Evolutionary conservation across 1,139 yeast genomes (phyloP).

Genomic region (Saccharomyces hybrid): DNA sequence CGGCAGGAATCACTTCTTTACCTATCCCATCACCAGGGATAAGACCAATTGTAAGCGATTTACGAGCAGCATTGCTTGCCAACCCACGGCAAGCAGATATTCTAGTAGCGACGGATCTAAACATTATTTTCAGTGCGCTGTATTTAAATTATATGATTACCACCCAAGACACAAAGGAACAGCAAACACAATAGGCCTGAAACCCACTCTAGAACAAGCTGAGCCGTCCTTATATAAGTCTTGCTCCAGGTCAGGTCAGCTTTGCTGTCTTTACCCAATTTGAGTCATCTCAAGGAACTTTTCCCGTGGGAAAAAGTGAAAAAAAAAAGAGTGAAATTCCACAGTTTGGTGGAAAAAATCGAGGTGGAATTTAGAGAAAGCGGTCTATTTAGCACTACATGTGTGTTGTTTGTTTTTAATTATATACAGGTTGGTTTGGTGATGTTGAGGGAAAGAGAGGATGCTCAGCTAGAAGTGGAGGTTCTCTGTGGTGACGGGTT

Average conservation of each 20-base stretch:
- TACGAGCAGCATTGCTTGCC: slow-evolving; percentile 18
- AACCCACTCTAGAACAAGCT: background rate
- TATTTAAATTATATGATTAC: background rate
- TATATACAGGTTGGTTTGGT: background rate
- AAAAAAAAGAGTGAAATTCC: background rate
- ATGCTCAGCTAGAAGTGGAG: background rate
- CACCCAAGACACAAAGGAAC: background rate
- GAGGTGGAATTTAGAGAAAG: background rate
- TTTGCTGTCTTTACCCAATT: background rate
- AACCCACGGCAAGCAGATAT: slow-evolving; percentile 21
- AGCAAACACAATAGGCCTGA: background rate
- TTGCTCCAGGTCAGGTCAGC: background rate
- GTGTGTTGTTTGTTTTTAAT: background rate
- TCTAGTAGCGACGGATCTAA: slow-evolving; percentile 22
- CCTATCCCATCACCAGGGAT: slow-evolving; percentile 99
- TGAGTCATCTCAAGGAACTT: background rate
- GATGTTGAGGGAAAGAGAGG: background rate
- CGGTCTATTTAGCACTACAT: background rate
- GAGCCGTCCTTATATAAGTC: background rate
- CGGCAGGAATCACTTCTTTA: slow-evolving; percentile 93
- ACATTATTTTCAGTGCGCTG: slow-evolving; percentile 13
- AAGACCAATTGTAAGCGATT: slow-evolving; percentile 41
- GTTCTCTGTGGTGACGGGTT: background rate
- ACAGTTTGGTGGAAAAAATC: background rate
- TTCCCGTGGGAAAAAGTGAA: background rate